Base-by-base conservation (phyloP, 768 basidiomycete species). In the Candolleomyces aberdarensis region DNA sequence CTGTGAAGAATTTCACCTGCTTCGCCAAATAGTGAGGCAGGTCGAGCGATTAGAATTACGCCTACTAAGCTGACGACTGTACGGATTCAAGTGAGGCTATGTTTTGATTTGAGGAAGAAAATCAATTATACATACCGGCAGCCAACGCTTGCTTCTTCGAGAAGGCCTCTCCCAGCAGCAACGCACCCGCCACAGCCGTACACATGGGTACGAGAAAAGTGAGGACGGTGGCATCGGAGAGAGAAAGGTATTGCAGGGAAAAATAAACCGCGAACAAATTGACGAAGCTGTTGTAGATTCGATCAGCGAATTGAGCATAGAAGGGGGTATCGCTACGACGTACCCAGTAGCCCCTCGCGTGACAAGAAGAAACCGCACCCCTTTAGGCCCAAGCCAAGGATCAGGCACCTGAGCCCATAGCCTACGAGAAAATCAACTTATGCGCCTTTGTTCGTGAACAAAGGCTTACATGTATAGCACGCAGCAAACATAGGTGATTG, bases 1-100 rank as follows among this genome's bases (percentile, higher is more conserved):
- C 55, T 49, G 5, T 41, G 39, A 26, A 1, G 41, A 5, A 20
- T n/a, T 22, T 49, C n/a, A 10, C 13, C 36, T 19, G 32, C 7
- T 11, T 63, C 58, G 2, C 87, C 88, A 65, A 97, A 96, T 7
- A 97, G 65, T 55, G 86, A 85, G 0, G 80, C 74, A 0, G 94
- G 94, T 40, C 91, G 80, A 11, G 93, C 91, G 54, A 97, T 92
- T 7, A 94, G 77, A 14, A 95, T 70, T 9, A 94, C 92, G 0
- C 94, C 94, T 9, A 82, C 48, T 36, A 96, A 78, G 70, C 91
- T 88, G 51, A 82, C 79, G 8, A 88, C 84, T 83, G 65, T 6
- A 31, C 15, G 26, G 6, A 11, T 3, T 6, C 1, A 36, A 11
- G 11, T 36, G 36, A 36, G 11, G 11, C 36, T 17, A 9, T 26